Conservation (phyloP, 116 monocot species). For the Trichopus zeylanicus region DNA sequence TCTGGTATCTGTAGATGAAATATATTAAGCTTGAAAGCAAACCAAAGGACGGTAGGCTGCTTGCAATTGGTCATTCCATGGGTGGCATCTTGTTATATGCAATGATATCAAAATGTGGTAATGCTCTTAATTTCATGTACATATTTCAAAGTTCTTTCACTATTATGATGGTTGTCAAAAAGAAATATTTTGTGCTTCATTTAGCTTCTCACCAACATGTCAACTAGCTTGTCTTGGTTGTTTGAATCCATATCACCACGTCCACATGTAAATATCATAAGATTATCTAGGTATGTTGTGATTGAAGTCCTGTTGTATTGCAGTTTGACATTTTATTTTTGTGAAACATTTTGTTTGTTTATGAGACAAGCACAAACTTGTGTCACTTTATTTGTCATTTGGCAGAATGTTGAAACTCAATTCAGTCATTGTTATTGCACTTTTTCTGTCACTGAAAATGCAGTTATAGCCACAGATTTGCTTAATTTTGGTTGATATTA, state of each 20-base stretch:
- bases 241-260: too few species aligned
- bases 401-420: too few species aligned
- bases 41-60: constrained; percentile 69
- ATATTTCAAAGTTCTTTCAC: background rate
- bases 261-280: background rate
- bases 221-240: background rate
- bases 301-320: too few species aligned
- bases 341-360: too few species aligned
- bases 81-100: constrained; percentile 94
- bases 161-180: background rate
- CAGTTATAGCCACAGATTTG: too few species aligned
- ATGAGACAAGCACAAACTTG: too few species aligned
- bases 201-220: background rate
- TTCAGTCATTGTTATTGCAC: too few species aligned
- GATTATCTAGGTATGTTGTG: too few species aligned
- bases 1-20: constrained; percentile 52
- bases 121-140: constrained; percentile 5
- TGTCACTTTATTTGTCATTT: too few species aligned
- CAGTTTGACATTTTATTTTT: too few species aligned
- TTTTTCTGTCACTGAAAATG: too few species aligned
- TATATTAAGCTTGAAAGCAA: constrained; percentile 70
- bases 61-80: constrained; percentile 98
- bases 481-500: too few species aligned
- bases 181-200: background rate
- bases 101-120: constrained; percentile 82